Evolutionary conservation across 176 grass and related monocot genomes (phyloP).

Genomic region (Leersia perrieri): DNA sequence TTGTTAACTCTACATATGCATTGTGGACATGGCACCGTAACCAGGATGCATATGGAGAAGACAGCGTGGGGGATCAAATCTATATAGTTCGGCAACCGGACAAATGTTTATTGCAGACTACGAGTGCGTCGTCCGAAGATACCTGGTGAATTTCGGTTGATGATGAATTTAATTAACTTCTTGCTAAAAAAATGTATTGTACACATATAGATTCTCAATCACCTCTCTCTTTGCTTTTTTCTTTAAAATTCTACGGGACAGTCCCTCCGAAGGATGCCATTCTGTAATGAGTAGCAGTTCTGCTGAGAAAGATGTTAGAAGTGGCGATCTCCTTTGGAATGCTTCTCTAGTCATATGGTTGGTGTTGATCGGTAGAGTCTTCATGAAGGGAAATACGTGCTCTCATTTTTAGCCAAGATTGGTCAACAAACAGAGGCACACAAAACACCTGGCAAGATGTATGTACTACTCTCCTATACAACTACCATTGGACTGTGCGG

Average conservation of each 20-base stretch:
- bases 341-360: not conserved
- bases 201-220: not conserved
- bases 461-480: too few species aligned
- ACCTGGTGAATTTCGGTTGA: conserved; percentile 39
- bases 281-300: conserved; percentile 6
- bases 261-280: not conserved
- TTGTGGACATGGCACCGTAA: conserved; percentile 97
- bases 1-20: conserved; percentile 87
- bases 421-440: not conserved
- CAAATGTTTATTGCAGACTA: conserved; percentile 38
- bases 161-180: not conserved
- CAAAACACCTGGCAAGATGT: not conserved
- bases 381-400: not conserved
- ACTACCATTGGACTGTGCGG: not conserved
- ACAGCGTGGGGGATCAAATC: conserved; percentile 72
- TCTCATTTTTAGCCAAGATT: not conserved
- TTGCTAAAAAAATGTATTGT: not conserved
- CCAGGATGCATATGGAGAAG: conserved; percentile 66
- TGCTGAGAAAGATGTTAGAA: not conserved
- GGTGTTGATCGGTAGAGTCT: not conserved
- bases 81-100: conserved; percentile 84
- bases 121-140: not conserved
- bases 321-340: not conserved
- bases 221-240: not conserved
- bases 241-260: not conserved